Evolutionary conservation across 2,329 filamentous ascomycete species (phyloP).

Genomic region (Aurifilum marmelostoma): DNA sequence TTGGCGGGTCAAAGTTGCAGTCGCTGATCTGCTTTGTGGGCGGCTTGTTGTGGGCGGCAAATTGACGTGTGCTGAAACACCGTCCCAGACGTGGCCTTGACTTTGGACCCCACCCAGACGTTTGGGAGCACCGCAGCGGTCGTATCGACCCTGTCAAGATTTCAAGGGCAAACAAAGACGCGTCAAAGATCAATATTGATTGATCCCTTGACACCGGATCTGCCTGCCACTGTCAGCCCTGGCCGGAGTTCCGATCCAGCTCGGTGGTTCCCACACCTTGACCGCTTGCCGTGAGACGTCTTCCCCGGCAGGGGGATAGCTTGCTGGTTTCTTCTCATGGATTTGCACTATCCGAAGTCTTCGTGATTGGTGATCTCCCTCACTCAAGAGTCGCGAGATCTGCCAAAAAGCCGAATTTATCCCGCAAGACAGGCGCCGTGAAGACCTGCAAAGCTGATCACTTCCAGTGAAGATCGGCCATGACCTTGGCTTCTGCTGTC

Average conservation of each 20-base stretch:
- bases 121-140: constrained; percentile 34
- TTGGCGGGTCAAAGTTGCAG: constrained; percentile 3
- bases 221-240: background rate
- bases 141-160: constrained; percentile 27
- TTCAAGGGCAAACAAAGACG: constrained; percentile 11
- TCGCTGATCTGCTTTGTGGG: constrained; percentile 13
- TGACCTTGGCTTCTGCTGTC: constrained; percentile 59
- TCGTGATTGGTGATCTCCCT: background rate
- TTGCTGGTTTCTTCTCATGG: background rate
- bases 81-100: constrained; percentile 38
- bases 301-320: background rate
- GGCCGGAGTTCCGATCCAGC: background rate
- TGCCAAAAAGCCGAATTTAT: background rate
- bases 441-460: constrained; percentile 35
- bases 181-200: constrained; percentile 13
- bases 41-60: constrained; percentile 7
- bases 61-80: constrained; percentile 41
- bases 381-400: background rate
- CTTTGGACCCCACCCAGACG: constrained; percentile 34
- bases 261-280: background rate
- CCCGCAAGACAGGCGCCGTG: background rate
- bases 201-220: constrained; percentile 3
- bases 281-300: background rate
- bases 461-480: constrained; percentile 61
- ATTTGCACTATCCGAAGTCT: too few species aligned